A percentile compares a stretch with the other conserved stretches of the same genome.
Conservation (phyloP, 371 early-diverging fungal species). For the Phascolomyces articulosus region DNA sequence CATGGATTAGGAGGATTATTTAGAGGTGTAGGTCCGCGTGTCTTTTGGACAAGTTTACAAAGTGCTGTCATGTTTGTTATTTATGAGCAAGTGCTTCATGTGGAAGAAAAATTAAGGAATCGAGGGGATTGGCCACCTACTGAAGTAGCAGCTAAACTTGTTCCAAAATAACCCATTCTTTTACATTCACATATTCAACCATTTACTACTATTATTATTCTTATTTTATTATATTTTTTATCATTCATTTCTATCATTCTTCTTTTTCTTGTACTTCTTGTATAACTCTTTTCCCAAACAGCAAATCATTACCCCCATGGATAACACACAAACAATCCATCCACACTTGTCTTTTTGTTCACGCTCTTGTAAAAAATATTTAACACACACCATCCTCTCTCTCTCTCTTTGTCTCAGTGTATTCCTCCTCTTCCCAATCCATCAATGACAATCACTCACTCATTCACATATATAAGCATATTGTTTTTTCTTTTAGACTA, state of each 20-base stretch:
- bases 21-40: conserved; percentile 68
- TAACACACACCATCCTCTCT: background rate
- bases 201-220: too few relatives aligned
- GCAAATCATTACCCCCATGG: background rate
- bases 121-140: conserved; percentile 46
- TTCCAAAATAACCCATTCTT: background rate
- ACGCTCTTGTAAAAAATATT: background rate
- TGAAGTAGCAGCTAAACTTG: conserved; percentile 6
- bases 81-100: conserved; percentile 64
- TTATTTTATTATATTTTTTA: background rate
- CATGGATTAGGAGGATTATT: conserved; percentile 67
- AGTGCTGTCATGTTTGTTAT: conserved; percentile 74
- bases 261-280: background rate
- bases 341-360: background rate
- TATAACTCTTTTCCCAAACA: background rate
- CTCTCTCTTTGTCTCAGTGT: too few relatives aligned
- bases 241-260: background rate
- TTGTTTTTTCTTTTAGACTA: background rate
- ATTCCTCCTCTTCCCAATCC: too few relatives aligned
- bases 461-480: background rate
- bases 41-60: conserved; percentile 70
- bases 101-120: conserved; percentile 40
- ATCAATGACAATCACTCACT: background rate
- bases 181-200: too few relatives aligned
- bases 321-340: background rate